Base-by-base conservation (phyloP, 306 rosid genomes). In the Hylodesmum podocarpum region DNA sequence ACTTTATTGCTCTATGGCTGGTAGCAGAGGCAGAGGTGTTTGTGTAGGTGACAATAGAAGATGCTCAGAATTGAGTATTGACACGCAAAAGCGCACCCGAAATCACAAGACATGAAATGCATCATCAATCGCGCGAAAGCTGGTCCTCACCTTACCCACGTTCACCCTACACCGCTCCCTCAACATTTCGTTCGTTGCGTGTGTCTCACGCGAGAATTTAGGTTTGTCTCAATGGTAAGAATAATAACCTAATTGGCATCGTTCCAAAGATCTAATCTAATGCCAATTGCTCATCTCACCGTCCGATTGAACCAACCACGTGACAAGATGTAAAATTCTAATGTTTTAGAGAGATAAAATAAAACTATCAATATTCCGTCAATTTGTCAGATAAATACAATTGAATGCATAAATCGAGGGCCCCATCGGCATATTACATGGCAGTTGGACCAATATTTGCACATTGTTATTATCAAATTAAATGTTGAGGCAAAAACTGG, bases 391-490 rank as follows among this genome's bases (percentile, higher is more conserved):
- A 63, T 51, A 46, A 70, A 75, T 70, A 16, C 49, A 58, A 70
- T 54, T 10, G 10, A 27, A 53, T 29, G 58, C 73, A 33, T 12
- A 78, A 1, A 49, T 37, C 27, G 39, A 8, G 82, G 87, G 87
- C 1, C 84, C 87, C 87, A 72, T 80, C 61, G 50, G 62, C 21
- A 55, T 69, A 64, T 29, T 70, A 77, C 87, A 18, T 64, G 63
- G 77, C 75, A 43, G 9, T 54, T 66, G 80, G 76, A 44, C 70
- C 80, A 72, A 50, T 5, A 21, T 63, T 68, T 40, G 2, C 33
- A 1, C 34, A 41, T 36, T 67, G 44, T 25, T 70, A 76, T 31
- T 54, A 47, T 50, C 72, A 76, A 55, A 58, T 53, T 47, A 72
- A 79, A 70, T 75, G 39, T 28, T 28, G 7, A 3, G 65, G 62